Evolutionary conservation across 495 filamentous ascomycete species (phyloP).

Genomic region (Rhizodiscina lignyota): DNA sequence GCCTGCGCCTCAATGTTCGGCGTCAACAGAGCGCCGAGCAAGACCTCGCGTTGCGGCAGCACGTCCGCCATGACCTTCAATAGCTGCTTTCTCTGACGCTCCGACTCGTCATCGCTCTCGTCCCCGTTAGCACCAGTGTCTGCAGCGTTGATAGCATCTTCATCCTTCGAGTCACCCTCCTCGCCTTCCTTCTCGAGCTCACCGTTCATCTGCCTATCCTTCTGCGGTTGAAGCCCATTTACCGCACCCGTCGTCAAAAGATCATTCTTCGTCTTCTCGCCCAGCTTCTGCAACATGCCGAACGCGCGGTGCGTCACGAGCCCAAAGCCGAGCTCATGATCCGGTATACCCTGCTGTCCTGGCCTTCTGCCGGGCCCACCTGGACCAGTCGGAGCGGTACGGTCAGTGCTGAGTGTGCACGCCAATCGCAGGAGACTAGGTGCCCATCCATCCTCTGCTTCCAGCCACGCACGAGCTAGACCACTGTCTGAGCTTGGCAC

Average conservation of each 20-base stretch:
- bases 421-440: slow-evolving; percentile 58
- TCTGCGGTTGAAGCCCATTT: slow-evolving; percentile 38
- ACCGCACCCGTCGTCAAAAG: no score
- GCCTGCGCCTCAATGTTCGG: slow-evolving; percentile 14
- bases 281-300: no score
- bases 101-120: slow-evolving; percentile 1
- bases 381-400: no score
- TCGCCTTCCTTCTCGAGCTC: slow-evolving; percentile 5
- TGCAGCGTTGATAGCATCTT: no score
- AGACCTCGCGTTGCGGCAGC: slow-evolving; percentile 18
- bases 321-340: slow-evolving; percentile 9
- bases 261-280: no score
- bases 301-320: slow-evolving; percentile 29
- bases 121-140: slow-evolving; percentile 5
- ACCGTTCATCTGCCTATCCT: slow-evolving; percentile 11
- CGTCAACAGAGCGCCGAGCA: slow-evolving; percentile 18
- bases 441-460: slow-evolving; percentile 72
- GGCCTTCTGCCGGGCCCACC: background rate
- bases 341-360: background rate
- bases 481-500: slow-evolving; percentile 52
- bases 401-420: slow-evolving; percentile 41
- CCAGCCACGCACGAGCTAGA: slow-evolving; percentile 68
- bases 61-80: slow-evolving; percentile 15
- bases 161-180: background rate
- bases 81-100: slow-evolving; percentile 3